These are phyloP conservation scores for Peronospora belbahrii DNA, from an alignment of 352 stramenopile genomes.

Conservation along the genomic window DNA sequence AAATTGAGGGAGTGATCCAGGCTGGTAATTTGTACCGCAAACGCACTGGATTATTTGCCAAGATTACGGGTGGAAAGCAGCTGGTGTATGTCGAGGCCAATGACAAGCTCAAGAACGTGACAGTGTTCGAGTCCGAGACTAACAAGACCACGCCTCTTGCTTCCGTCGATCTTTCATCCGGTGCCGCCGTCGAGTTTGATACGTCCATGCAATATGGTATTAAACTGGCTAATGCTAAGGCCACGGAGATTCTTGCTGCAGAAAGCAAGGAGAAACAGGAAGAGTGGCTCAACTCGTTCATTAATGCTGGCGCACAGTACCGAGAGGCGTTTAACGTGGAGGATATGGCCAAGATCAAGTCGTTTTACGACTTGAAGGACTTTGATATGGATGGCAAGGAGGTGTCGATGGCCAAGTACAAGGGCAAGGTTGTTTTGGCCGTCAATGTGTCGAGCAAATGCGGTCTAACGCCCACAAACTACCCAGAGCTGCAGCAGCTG, in stretches of 20 bases:
- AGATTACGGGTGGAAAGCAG: constrained; percentile 24
- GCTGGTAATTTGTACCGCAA: constrained; percentile 26
- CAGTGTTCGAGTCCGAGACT: constrained; percentile 37
- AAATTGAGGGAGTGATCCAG: constrained; percentile 26
- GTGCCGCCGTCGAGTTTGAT: constrained; percentile 32
- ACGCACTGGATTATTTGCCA: constrained; percentile 15
- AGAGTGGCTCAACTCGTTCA: constrained; percentile 43
- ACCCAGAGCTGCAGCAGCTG: constrained; percentile 77
- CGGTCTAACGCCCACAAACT: constrained; percentile 78
- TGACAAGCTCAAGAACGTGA: constrained; percentile 33
- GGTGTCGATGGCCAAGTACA: constrained; percentile 60
- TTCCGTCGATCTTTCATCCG: constrained; percentile 20
- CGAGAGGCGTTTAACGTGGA: constrained; percentile 32
- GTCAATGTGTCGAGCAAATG: constrained; percentile 85
- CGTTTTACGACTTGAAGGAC: constrained; percentile 81
- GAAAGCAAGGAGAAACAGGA: constrained; percentile 39
- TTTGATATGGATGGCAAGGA: constrained; percentile 59
- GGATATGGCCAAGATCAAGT: constrained; percentile 24
- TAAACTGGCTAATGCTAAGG: constrained; percentile 31
- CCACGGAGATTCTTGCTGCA: constrained; percentile 27
- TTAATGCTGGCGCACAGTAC: constrained; percentile 41
- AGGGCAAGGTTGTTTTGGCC: constrained; percentile 54
- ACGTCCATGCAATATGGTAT: constrained; percentile 27
- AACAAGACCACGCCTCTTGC: constrained; percentile 18
- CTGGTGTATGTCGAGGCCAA: constrained; percentile 38